Evolutionary conservation across 164 flowering plant genomes (phyloP).

Genomic region (Vitis labrusca): DNA sequence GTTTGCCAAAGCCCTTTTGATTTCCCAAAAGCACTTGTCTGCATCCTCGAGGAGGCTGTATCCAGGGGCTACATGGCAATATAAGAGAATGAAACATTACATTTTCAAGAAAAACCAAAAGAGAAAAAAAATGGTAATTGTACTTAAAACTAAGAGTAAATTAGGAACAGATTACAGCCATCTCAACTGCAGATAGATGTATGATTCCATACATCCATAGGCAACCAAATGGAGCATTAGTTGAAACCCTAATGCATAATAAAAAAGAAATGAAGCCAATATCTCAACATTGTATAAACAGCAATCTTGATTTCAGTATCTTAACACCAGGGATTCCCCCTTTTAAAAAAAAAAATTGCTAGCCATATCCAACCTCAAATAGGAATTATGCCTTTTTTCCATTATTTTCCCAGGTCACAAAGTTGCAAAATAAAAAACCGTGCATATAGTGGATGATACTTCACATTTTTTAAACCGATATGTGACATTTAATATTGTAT

Average conservation of each 20-base stretch:
- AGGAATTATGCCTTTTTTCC: too few species aligned
- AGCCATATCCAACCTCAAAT: too few species aligned
- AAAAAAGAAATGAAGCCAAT: background rate
- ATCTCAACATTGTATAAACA: too few species aligned
- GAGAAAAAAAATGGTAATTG: background rate
- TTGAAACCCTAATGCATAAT: background rate
- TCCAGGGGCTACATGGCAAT: slow-evolving; percentile 43
- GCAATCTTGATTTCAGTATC: too few species aligned
- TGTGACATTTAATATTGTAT: background rate
- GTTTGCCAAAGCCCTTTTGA: slow-evolving; percentile 49
- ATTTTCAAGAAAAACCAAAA: background rate
- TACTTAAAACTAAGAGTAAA: too few species aligned
- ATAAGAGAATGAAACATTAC: background rate
- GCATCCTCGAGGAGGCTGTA: slow-evolving; percentile 54
- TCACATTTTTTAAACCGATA: background rate
- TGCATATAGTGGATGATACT: background rate
- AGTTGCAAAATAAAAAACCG: background rate
- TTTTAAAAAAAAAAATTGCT: background rate
- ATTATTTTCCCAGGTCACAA: too few species aligned
- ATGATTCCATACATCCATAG: background rate
- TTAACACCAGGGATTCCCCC: too few species aligned
- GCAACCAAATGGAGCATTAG: background rate
- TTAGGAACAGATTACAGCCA: too few species aligned
- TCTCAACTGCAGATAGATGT: background rate
- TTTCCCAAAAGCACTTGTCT: slow-evolving; percentile 54